phyloP scores from a whole-genome alignment of 116 monocot species.

The Dioscorea cayenensis region DNA sequence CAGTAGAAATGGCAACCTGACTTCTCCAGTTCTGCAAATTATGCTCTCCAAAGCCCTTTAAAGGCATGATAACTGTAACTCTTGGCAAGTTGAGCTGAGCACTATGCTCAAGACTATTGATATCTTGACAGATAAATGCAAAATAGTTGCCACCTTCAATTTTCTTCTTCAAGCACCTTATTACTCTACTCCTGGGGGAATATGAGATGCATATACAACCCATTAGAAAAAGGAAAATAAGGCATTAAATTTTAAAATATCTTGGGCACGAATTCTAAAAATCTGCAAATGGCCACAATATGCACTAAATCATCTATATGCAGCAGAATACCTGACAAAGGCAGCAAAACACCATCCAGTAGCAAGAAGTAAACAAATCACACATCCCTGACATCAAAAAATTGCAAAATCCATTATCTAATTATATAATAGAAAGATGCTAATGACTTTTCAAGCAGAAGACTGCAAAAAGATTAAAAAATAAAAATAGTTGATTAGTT shows the following conservation, averaged over 20 bases:
- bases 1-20: constrained; percentile 47
- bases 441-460: neutral
- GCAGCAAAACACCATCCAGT: constrained; percentile 91
- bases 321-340: constrained; percentile 61
- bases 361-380: constrained; percentile 82
- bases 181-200: constrained; percentile 49
- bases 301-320: neutral
- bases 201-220: neutral
- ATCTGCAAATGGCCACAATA: neutral
- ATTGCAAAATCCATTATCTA: neutral
- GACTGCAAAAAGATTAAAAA: neutral
- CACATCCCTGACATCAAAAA: constrained; percentile 60
- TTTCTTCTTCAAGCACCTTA: constrained; percentile 47
- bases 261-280: too few species aligned
- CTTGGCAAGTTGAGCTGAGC: constrained; percentile 79
- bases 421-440: neutral
- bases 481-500: too few species aligned
- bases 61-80: constrained; percentile 93
- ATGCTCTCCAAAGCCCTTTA: constrained; percentile 98
- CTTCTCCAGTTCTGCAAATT: constrained; percentile 98
- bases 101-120: constrained; percentile 90
- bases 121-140: constrained; percentile 87
- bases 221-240: neutral
- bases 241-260: too few species aligned
- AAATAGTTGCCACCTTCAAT: constrained; percentile 66